A percentile compares a stretch with the other conserved stretches of the same genome.
Evolutionary conservation across 306 rosid genomes (phyloP).

Genomic region (Cajanus cajan): DNA sequence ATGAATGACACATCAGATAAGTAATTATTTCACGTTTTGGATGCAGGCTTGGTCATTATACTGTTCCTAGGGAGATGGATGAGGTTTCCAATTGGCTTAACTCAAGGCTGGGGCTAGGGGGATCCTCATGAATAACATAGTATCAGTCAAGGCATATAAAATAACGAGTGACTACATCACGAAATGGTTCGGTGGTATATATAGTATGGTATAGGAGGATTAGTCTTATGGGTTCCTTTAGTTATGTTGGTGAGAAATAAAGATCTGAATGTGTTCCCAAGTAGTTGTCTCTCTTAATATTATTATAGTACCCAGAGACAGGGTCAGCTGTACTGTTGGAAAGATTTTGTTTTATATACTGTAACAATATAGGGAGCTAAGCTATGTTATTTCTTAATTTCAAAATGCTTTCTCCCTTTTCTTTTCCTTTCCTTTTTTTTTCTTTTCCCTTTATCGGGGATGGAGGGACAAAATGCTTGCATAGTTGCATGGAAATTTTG

Average conservation of each 20-base stretch:
- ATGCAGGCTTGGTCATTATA: constrained; percentile 88
- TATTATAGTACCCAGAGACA: constrained; percentile 32
- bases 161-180: constrained; percentile 33
- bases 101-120: constrained; percentile 74
- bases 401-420: neutral
- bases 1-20: neutral
- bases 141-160: constrained; percentile 3
- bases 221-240: constrained; percentile 34
- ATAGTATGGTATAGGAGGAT: constrained; percentile 37
- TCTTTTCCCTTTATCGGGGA: neutral
- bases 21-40: constrained; percentile 3
- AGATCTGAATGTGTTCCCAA: constrained; percentile 31
- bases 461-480: neutral
- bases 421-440: no score
- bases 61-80: constrained; percentile 84
- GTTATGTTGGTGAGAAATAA: constrained; percentile 31
- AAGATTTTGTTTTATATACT: constrained; percentile 22
- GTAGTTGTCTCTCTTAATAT: constrained; percentile 17
- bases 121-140: constrained; percentile 33
- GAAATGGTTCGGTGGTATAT: constrained; percentile 38
- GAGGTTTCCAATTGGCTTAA: constrained; percentile 84
- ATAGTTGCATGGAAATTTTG: neutral
- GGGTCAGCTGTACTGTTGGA: neutral
- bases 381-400: neutral
- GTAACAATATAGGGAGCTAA: constrained; percentile 16